These are phyloP conservation scores for Pseudogymnoascus sp. DNA, from an alignment of 2,329 filamentous ascomycete species.

Conservation along the genomic window DNA sequence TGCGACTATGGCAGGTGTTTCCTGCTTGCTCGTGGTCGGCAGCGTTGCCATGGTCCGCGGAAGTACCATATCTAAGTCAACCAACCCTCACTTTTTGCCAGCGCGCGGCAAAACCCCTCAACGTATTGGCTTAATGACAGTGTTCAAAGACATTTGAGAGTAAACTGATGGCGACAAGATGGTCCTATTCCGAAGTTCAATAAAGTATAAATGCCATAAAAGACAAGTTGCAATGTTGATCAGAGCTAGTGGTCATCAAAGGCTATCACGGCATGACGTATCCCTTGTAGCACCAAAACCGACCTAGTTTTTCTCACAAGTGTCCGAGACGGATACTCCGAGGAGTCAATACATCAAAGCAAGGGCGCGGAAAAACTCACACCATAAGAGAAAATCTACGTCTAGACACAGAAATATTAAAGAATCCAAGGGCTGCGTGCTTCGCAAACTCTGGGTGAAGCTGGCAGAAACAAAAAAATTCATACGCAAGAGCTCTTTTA, in stretches of 20 bases:
- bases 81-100: background rate
- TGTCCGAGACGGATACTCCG: background rate
- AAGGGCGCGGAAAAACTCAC: background rate
- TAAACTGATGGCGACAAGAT: background rate
- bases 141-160: background rate
- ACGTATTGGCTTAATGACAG: background rate
- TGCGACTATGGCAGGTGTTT: background rate
- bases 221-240: background rate
- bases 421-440: background rate
- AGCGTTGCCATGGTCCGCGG: conserved; percentile 4
- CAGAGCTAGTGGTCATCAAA: background rate
- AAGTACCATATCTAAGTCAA: background rate
- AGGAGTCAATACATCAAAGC: background rate
- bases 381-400: background rate
- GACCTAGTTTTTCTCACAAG: background rate
- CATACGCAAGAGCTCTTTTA: background rate
- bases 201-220: background rate
- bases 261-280: conserved; percentile 4
- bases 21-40: background rate
- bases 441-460: background rate
- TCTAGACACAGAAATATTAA: background rate
- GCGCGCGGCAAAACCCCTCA: background rate
- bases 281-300: background rate
- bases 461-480: background rate
- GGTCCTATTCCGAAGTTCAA: background rate